phyloP scores from a whole-genome alignment of 1,284 basidiomycete species.

The Ceratobasidium sp. region DNA sequence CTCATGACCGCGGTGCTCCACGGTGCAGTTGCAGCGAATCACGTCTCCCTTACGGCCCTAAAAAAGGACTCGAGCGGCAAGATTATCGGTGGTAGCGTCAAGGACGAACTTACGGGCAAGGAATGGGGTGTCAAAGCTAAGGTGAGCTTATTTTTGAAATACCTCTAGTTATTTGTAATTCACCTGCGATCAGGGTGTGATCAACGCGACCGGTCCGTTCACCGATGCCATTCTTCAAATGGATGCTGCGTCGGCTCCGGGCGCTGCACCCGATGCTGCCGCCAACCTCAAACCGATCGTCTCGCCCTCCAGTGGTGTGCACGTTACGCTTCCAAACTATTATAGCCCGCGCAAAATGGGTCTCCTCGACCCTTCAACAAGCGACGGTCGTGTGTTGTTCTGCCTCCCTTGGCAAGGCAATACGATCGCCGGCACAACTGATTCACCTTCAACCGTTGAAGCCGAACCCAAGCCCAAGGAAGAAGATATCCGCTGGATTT shows the following conservation, averaged over 20 bases:
- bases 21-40: constrained; percentile 90
- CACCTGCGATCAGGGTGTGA: constrained; percentile 69
- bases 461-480: constrained; percentile 87
- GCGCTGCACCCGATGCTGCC: constrained; percentile 60
- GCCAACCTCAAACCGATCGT: constrained; percentile 87
- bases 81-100: constrained; percentile 80
- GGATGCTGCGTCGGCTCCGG: constrained; percentile 54
- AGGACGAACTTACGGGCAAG: constrained; percentile 86
- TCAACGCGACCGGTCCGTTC: constrained; percentile 98
- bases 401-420: constrained; percentile 99
- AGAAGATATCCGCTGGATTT: constrained; percentile 96
- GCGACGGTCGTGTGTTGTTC: constrained; percentile 97
- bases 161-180: constrained; percentile 19
- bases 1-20: constrained; percentile 95
- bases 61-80: constrained; percentile 72
- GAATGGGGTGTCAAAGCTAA: constrained; percentile 87
- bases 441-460: constrained; percentile 81
- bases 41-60: constrained; percentile 85
- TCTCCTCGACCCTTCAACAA: constrained; percentile 93
- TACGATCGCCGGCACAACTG: constrained; percentile 97
- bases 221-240: constrained; percentile 87
- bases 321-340: constrained; percentile 97
- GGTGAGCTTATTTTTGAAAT: constrained; percentile 56
- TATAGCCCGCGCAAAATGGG: constrained; percentile 97
- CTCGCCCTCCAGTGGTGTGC: constrained; percentile 91